Percentiles rank a stretch among this genome's conserved stretches.
phyloP scores from a whole-genome alignment of 2,329 filamentous ascomycete species.

The Fusarium neocosmosporiellum region DNA sequence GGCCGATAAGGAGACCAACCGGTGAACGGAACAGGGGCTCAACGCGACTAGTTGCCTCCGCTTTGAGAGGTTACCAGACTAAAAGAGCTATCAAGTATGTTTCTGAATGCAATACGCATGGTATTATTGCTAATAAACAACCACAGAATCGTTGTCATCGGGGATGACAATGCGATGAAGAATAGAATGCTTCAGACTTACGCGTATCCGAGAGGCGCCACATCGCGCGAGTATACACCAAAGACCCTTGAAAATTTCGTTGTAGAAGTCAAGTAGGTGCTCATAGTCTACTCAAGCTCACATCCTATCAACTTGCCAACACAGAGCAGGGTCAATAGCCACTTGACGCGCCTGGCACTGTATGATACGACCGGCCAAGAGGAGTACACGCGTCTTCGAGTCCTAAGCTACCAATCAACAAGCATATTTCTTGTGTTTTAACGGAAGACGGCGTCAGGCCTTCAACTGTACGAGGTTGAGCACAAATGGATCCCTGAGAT shows the following conservation, averaged over 20 bases:
- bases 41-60: neutral
- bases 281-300: neutral
- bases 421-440: slow-evolving; percentile 2
- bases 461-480: neutral
- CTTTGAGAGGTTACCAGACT: neutral
- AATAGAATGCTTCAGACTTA: slow-evolving; percentile 6
- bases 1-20: neutral
- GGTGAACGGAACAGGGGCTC: neutral
- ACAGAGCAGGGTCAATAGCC: neutral
- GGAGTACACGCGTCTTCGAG: neutral
- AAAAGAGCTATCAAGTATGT: neutral
- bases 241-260: slow-evolving; percentile 9
- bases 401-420: neutral
- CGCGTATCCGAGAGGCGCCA: neutral
- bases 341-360: neutral
- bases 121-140: neutral
- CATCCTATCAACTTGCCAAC: neutral
- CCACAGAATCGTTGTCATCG: neutral
- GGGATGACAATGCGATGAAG: neutral
- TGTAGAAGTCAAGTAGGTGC: slow-evolving; percentile 8
- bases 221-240: neutral
- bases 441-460: neutral
- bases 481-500: slow-evolving; percentile 6
- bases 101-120: too few species aligned
- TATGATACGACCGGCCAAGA: slow-evolving; percentile 6